Percentiles rank a stretch among this genome's conserved stretches.
phyloP scores from a whole-genome alignment of 108 stramenopile genomes.

The Nitzschia putrida region DNA sequence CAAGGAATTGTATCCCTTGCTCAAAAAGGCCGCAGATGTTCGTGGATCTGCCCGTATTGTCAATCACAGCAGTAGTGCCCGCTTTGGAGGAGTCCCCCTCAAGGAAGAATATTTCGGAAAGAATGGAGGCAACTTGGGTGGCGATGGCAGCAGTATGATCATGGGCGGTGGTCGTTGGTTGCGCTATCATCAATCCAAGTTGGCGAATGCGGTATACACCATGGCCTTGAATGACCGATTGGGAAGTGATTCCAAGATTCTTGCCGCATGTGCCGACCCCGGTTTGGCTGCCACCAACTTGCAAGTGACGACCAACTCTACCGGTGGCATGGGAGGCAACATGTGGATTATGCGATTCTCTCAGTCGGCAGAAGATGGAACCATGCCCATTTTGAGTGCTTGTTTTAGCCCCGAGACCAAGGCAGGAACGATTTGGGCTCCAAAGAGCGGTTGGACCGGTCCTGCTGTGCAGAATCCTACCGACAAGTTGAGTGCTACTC shows the following conservation, averaged over 20 bases:
- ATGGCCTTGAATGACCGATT: conserved; percentile 47
- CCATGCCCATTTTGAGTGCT: conserved; percentile 35
- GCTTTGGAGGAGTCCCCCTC: conserved; percentile 23
- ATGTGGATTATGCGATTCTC: conserved; percentile 23
- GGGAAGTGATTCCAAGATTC: conserved; percentile 30
- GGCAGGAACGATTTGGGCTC: conserved; percentile 28
- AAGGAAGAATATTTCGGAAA: conserved; percentile 55
- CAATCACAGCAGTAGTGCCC: conserved; percentile 39
- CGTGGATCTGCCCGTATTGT: conserved; percentile 55
- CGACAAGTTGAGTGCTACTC: conserved; percentile 12
- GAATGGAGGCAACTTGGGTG: conserved; percentile 52
- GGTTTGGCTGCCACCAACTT: conserved; percentile 27
- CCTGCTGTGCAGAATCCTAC: conserved; percentile 20
- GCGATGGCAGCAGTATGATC: conserved; percentile 32
- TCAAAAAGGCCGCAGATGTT: conserved; percentile 40
- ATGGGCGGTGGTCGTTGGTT: conserved; percentile 38
- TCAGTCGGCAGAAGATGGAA: conserved; percentile 32
- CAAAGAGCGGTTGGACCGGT: conserved; percentile 1
- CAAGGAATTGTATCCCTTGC: conserved; percentile 46
- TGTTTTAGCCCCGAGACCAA: conserved; percentile 29
- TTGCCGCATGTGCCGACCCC: conserved; percentile 24
- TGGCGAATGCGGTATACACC: conserved; percentile 64
- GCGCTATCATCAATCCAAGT: conserved; percentile 61
- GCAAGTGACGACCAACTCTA: conserved; percentile 4
- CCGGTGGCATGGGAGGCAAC: conserved; percentile 12